Evolutionary conservation across 768 basidiomycete genomes (phyloP).

Genomic region (Suillus alpinus): DNA sequence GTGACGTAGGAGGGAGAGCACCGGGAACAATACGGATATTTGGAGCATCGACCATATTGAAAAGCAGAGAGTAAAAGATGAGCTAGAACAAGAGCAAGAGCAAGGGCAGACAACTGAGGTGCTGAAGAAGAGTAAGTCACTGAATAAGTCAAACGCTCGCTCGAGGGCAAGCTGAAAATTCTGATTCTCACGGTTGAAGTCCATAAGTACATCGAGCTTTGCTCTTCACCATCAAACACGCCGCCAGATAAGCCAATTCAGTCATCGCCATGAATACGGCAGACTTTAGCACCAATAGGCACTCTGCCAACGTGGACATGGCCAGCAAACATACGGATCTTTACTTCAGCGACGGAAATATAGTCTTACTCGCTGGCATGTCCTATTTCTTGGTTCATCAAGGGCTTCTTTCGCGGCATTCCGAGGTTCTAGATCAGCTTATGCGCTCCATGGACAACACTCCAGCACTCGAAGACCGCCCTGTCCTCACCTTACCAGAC

Average conservation of each 20-base stretch:
- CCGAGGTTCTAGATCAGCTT: slow-evolving; percentile 43
- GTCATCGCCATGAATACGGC: slow-evolving; percentile 14
- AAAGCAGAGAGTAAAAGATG: slow-evolving; percentile 3
- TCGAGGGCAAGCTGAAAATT: slow-evolving; percentile 9
- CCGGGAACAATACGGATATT: slow-evolving; percentile 68
- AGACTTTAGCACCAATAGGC: slow-evolving; percentile 50
- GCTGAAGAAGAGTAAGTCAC: neutral
- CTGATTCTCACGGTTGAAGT: slow-evolving; percentile 9
- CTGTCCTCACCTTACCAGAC: slow-evolving; percentile 55
- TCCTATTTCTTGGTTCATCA: slow-evolving; percentile 69
- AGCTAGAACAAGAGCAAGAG: slow-evolving; percentile 4
- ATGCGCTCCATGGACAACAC: slow-evolving; percentile 31
- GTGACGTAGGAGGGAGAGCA: slow-evolving; percentile 60
- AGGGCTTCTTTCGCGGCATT: slow-evolving; percentile 65
- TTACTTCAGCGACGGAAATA: slow-evolving; percentile 68
- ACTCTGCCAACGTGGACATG: slow-evolving; percentile 12
- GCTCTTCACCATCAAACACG: neutral
- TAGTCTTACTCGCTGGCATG: slow-evolving; percentile 55
- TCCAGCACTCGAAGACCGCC: slow-evolving; percentile 48
- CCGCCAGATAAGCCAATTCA: neutral
- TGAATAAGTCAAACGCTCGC: neutral
- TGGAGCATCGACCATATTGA: slow-evolving; percentile 34
- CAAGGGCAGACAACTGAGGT: neutral
- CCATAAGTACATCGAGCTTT: neutral
- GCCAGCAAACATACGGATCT: slow-evolving; percentile 49